Evolutionary conservation across 139 green algal species (phyloP), one percentile per base, ranked within the genome.

Genomic region (Haematococcus lacustris): DNA sequence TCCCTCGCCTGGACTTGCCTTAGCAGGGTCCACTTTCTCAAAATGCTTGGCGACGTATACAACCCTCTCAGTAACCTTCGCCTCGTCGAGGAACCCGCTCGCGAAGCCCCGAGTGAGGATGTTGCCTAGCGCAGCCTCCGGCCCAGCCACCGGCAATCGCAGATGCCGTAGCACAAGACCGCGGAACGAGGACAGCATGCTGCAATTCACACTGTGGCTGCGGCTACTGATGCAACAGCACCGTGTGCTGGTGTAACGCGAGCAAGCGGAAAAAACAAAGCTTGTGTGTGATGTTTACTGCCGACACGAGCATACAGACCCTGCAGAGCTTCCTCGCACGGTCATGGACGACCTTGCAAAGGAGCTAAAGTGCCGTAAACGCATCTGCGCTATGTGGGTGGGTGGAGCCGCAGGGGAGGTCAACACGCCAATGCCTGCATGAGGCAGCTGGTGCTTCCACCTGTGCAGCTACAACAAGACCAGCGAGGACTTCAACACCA

Each of bases 21-120:
- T 98, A 50, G 74, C 73, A 25, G 85, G 82, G 63, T 99, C 94
- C 21, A 98, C 93, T 83, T 99, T 99, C 63, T 97, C 89, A 83
- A 98, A 98, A 76, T 97, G 91, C 83, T 98, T 99, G 38, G 98
- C 89, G 3, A 98, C 92, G 50, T 86, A 78, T 0, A 99, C 50
- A 23, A 99, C 89, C 1, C 95, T 84, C 38, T 97, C 88, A 34
- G 91, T 96, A 25, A 99, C 95, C 38, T 93, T 77, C 38, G 86
- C 75, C 76, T 97, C 97, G 76, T 98, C 91, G 50, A 99, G 76
- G 71, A 96, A 98, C 13, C 75, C 80, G 32, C 87, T 82, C 32
- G 74, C 84, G 70, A 81, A 85, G 9, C 71, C 79, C 23, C 79
- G 68, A 30, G 47, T 70, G 65, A 85, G 76, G 34, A 85, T 67